Evolutionary conservation across 139 green algal species (phyloP).

Genomic region (Astrephomene gubernaculifera): DNA sequence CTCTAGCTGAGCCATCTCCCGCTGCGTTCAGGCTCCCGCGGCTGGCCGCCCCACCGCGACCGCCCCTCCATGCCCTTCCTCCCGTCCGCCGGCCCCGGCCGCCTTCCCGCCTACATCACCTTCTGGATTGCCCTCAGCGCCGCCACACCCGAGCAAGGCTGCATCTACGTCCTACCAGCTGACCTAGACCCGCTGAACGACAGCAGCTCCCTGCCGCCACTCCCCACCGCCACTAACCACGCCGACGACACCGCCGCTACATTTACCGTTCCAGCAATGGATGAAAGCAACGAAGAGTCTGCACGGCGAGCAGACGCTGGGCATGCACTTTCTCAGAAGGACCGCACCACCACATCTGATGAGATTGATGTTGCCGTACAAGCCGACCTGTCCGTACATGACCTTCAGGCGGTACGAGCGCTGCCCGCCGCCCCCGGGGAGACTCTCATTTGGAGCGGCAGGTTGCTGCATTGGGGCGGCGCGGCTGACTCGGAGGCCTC

Average conservation of each 20-base stretch:
- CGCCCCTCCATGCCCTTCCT: constrained; percentile 1
- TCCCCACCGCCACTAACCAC: too few relatives aligned
- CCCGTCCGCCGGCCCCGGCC: neutral
- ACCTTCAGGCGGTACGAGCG: constrained; percentile 2
- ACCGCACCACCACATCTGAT: too few relatives aligned
- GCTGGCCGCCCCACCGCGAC: constrained; percentile 13
- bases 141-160: constrained; percentile 23
- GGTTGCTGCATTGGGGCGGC: constrained; percentile 23
- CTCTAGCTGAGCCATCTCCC: neutral
- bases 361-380: too few relatives aligned
- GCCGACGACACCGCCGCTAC: too few relatives aligned
- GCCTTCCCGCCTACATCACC: neutral
- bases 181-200: constrained; percentile 13
- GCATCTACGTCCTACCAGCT: constrained; percentile 9
- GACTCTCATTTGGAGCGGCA: constrained; percentile 24
- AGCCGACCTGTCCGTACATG: neutral
- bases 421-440: constrained; percentile 15
- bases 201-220: too few relatives aligned
- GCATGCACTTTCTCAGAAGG: too few relatives aligned
- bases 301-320: too few relatives aligned
- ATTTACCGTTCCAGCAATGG: too few relatives aligned
- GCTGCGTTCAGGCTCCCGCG: neutral
- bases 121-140: neutral
- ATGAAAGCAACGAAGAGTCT: too few relatives aligned
- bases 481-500: neutral